Evolutionary conservation across 257 asterid species (phyloP).

Genomic region (Mentha longifolia): DNA sequence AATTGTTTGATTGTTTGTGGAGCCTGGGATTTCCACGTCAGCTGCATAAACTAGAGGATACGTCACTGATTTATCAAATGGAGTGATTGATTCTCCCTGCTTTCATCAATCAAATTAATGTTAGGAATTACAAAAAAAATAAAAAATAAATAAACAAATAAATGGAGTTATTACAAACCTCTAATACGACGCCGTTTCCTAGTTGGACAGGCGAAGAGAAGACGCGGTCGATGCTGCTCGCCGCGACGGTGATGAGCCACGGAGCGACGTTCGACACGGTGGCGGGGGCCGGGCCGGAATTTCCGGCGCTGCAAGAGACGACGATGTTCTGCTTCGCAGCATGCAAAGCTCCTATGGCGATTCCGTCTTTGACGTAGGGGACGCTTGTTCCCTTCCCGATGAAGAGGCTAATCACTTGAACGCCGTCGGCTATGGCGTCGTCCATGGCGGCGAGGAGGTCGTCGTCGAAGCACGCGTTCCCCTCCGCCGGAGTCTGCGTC

Average conservation of each 20-base stretch:
- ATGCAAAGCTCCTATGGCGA: conserved; percentile 46
- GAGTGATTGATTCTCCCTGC: conserved; percentile 51
- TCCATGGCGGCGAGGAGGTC: conserved; percentile 53
- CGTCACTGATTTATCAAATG: conserved; percentile 20
- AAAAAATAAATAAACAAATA: too few species aligned
- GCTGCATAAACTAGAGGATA: conserved; percentile 46
- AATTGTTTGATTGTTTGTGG: conserved; percentile 25
- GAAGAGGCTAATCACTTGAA: conserved; percentile 45
- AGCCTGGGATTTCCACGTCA: conserved; percentile 49
- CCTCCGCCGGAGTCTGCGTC: not conserved
- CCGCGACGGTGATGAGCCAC: conserved; percentile 88
- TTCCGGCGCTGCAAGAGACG: conserved; percentile 83
- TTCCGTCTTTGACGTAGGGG: conserved; percentile 28
- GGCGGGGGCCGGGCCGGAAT: conserved; percentile 57
- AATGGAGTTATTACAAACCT: too few species aligned
- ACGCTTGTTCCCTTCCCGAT: conserved; percentile 20
- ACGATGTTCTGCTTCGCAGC: conserved; percentile 49
- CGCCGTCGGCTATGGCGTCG: conserved; percentile 54
- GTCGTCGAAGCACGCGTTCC: conserved; percentile 32
- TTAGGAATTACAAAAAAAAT: too few species aligned
- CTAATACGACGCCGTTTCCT: conserved; percentile 52
- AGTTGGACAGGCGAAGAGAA: conserved; percentile 58
- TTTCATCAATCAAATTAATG: too few species aligned
- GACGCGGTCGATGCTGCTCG: conserved; percentile 73
- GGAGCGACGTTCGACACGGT: conserved; percentile 80